Evolutionary conservation across 2,329 filamentous ascomycete species (phyloP).

Genomic region (Microdochium nivale): DNA sequence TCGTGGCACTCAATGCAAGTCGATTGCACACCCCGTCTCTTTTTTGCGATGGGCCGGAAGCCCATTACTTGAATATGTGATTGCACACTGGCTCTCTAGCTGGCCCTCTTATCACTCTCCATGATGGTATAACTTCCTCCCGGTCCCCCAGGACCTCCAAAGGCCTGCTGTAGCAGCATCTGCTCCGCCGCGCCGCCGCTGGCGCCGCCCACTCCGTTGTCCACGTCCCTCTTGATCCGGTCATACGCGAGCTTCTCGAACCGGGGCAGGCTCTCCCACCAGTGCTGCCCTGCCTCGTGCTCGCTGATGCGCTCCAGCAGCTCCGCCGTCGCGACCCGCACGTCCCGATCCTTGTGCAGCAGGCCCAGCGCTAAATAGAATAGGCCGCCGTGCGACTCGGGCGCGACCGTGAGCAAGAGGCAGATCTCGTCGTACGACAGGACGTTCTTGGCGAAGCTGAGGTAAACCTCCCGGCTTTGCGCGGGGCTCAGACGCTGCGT

Average conservation of each 20-base stretch:
- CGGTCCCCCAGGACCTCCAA: constrained; percentile 25
- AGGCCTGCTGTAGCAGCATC: neutral
- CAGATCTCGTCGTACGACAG: constrained; percentile 79
- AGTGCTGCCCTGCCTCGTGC: constrained; percentile 87
- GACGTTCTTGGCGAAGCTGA: constrained; percentile 67
- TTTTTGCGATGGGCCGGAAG: too few species aligned
- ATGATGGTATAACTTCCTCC: constrained; percentile 26
- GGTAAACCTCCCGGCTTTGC: constrained; percentile 76
- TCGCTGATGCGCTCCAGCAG: constrained; percentile 73
- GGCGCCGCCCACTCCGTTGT: constrained; percentile 29
- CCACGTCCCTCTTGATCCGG: constrained; percentile 60
- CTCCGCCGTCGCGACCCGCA: constrained; percentile 68
- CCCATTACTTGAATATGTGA: too few species aligned
- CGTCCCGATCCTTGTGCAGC: constrained; percentile 79
- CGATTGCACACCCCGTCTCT: too few species aligned
- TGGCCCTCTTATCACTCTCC: constrained; percentile 37
- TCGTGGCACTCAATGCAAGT: too few species aligned
- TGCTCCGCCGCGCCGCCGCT: constrained; percentile 11
- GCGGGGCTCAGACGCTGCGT: constrained; percentile 68
- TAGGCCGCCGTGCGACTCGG: constrained; percentile 77
- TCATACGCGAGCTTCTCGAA: constrained; percentile 85
- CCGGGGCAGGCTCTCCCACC: constrained; percentile 77
- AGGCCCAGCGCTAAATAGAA: constrained; percentile 88
- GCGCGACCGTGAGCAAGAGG: constrained; percentile 72
- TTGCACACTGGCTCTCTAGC: constrained; percentile 23